Evolutionary conservation across 192 early-diverging fungal genomes (phyloP), one percentile per base, ranked within the genome.

Genomic region (Cladochytrium replicatum): DNA sequence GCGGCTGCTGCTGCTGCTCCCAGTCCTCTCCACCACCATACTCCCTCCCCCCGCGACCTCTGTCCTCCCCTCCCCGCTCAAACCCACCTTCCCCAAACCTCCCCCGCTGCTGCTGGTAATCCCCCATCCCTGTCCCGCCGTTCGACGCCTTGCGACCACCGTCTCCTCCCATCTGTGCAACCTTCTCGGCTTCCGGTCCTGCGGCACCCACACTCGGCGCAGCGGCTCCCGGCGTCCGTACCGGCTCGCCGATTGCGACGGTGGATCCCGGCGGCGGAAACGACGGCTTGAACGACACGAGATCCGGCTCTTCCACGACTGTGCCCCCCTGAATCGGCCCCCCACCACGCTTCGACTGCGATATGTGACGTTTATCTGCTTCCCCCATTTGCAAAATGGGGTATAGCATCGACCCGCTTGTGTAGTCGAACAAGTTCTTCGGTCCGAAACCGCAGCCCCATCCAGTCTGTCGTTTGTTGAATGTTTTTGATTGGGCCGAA

Each of bases 381-480:
- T 71, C 67, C 1, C 58, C 46, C 61, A 75, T 69, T 32, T 60
- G 58, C 7, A 47, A 31, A 13, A 75, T 32, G 6, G 66, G 68
- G 43, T 64, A 69, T 15, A 69, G 11, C 9, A 67, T 72, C 31
- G 58, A 52, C 13, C 73, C 73, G 0, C 57, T 63, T 2, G 43
- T 29, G 48, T 71, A 75, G 50, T 59, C 55, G 40, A 75, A 75
- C 40, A 63, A 61, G 17, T 72, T 61, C 48, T 66, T 68, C 1
- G 73, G 73, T 3, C 73, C 73, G 51, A 68, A 75, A 4, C 73
- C 73, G 50, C 73, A 75, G 37, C 68, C 73, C 73, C 73, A 75
- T 13, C 73, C 65, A 23, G 69, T 56, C 66, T n/a, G n/a, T n/a
- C n/a, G n/a, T n/a, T n/a, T n/a, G n/a, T n/a, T n/a, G n/a, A n/a